Evolutionary conservation across 2,329 filamentous ascomycete genomes (phyloP).

Genomic region (Clonostachys sp.): DNA sequence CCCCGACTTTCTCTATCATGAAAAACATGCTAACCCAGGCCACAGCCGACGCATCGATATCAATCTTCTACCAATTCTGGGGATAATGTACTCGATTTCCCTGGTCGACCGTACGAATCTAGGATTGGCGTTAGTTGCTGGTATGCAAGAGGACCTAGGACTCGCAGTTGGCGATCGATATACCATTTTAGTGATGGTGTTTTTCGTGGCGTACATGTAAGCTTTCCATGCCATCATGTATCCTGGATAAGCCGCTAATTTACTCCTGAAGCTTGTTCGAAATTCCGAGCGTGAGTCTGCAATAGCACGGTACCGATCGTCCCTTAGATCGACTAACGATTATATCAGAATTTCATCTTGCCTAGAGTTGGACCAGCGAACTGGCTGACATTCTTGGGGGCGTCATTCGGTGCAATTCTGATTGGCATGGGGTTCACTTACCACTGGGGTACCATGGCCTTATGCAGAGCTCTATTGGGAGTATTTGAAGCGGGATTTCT

Average conservation of each 20-base stretch:
- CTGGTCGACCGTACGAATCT: background rate
- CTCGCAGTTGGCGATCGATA: background rate
- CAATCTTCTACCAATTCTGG: background rate
- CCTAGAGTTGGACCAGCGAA: too few relatives aligned
- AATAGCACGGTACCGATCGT: background rate
- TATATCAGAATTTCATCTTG: too few relatives aligned
- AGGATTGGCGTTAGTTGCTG: background rate
- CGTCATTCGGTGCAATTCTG: background rate
- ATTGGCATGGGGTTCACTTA: conserved; percentile 5
- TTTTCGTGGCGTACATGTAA: background rate
- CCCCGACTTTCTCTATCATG: too few relatives aligned
- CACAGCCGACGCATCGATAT: background rate
- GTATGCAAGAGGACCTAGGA: background rate
- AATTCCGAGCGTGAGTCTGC: background rate
- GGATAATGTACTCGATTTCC: background rate
- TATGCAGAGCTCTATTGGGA: conserved; percentile 10
- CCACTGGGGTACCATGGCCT: background rate
- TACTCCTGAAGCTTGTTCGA: background rate
- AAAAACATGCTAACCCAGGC: too few relatives aligned
- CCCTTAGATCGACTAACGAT: background rate
- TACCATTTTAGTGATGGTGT: background rate
- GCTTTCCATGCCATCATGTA: background rate
- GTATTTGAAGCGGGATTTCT: conserved; percentile 9
- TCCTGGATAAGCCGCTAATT: too few relatives aligned
- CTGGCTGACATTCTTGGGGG: too few relatives aligned